A percentile compares a stretch with the other conserved stretches of the same genome.
Conservation (phyloP, 2,329 filamentous ascomycete genomes). For the Cladophialophora exuberans region DNA sequence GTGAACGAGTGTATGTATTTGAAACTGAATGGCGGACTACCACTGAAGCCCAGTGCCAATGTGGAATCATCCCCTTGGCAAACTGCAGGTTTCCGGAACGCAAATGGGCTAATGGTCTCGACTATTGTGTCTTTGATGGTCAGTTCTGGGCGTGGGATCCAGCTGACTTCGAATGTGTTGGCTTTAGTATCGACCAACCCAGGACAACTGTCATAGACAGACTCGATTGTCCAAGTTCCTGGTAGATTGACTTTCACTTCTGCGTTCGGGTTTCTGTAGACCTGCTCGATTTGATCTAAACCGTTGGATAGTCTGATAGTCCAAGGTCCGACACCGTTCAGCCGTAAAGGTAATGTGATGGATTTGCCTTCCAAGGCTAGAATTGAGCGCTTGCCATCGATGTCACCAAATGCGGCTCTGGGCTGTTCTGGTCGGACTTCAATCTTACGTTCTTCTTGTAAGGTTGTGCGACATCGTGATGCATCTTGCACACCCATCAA, state of each 20-base stretch:
- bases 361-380: conserved; percentile 75
- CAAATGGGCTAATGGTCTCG: conserved; percentile 57
- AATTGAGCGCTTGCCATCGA: conserved; percentile 77
- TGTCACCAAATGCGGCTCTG: conserved; percentile 78
- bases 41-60: conserved; percentile 78
- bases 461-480: conserved; percentile 80
- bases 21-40: conserved; percentile 80
- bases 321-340: conserved; percentile 88
- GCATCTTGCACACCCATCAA: conserved; percentile 85
- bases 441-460: conserved; percentile 84
- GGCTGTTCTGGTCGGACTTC: conserved; percentile 86
- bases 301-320: conserved; percentile 68
- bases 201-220: conserved; percentile 80
- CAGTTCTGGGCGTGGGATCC: conserved; percentile 80
- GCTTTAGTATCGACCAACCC: conserved; percentile 76
- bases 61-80: conserved; percentile 94
- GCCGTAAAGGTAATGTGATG: conserved; percentile 76
- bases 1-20: conserved; percentile 80
- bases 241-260: conserved; percentile 65
- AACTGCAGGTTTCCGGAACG: conserved; percentile 75
- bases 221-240: conserved; percentile 79
- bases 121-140: conserved; percentile 67
- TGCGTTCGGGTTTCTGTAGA: conserved; percentile 68
- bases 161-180: conserved; percentile 76
- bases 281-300: conserved; percentile 48